A percentile compares a stretch with the other conserved stretches of the same genome.
phyloP scores from a whole-genome alignment of 2,329 filamentous ascomycete genomes.

The Fusarium sp. region DNA sequence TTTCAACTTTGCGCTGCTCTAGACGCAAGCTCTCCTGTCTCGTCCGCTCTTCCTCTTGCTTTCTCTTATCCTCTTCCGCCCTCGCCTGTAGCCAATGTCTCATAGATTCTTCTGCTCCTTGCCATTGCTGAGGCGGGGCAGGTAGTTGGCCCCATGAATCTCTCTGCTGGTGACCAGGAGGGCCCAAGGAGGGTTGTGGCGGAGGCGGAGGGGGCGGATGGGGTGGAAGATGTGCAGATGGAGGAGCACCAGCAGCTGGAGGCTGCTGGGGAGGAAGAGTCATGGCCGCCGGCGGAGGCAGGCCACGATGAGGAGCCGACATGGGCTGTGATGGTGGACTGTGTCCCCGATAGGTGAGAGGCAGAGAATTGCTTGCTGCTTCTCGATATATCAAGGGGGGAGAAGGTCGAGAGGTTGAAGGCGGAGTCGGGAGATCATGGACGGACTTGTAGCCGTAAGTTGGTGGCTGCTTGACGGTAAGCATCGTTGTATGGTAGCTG shows the following conservation, averaged over 20 bases:
- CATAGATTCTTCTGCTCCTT: slow-evolving; percentile 75
- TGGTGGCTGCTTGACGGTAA: slow-evolving; percentile 68
- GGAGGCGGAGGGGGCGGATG: slow-evolving; percentile 42
- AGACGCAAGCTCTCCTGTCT: slow-evolving; percentile 71
- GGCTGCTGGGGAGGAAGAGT: slow-evolving; percentile 62
- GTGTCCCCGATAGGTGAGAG: slow-evolving; percentile 53
- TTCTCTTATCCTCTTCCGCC: slow-evolving; percentile 76
- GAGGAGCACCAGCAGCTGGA: slow-evolving; percentile 41
- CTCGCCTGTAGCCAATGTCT: slow-evolving; percentile 76
- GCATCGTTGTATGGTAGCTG: slow-evolving; percentile 59
- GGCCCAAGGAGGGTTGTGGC: slow-evolving; percentile 42
- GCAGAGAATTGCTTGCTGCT: slow-evolving; percentile 52
- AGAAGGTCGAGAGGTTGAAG: slow-evolving; percentile 63
- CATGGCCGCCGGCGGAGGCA: slow-evolving; percentile 75
- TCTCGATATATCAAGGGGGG: slow-evolving; percentile 63
- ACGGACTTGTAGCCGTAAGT: slow-evolving; percentile 68
- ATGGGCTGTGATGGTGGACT: slow-evolving; percentile 66
- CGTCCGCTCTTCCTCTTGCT: slow-evolving; percentile 78
- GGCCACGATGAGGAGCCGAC: slow-evolving; percentile 74
- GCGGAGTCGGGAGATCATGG: slow-evolving; percentile 70
- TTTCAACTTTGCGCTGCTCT: slow-evolving; percentile 77
- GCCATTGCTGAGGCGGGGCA: slow-evolving; percentile 72
- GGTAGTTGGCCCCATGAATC: slow-evolving; percentile 64
- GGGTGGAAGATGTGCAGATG: slow-evolving; percentile 44
- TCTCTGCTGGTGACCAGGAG: slow-evolving; percentile 47